phyloP scores from a whole-genome alignment of 2,329 filamentous ascomycete species.

The Didymella exigua region DNA sequence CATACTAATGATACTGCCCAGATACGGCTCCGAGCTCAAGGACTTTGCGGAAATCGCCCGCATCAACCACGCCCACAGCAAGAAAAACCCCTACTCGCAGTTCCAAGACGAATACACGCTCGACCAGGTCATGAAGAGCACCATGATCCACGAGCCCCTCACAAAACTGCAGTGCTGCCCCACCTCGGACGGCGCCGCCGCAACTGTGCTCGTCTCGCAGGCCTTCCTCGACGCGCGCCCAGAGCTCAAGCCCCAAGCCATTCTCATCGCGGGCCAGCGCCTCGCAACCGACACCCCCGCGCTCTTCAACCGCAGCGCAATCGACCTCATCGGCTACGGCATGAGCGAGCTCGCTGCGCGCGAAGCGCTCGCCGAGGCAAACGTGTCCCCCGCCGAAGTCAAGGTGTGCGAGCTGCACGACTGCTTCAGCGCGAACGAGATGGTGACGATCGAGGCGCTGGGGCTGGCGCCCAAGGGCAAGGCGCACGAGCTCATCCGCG shows the following conservation, averaged over 20 bases:
- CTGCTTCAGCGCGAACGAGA: slow-evolving; percentile 95
- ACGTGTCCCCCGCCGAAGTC: slow-evolving; percentile 68
- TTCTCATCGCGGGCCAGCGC: slow-evolving; percentile 86
- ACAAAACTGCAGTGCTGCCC: slow-evolving; percentile 99
- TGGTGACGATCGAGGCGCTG: slow-evolving; percentile 86
- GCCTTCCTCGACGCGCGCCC: slow-evolving; percentile 84
- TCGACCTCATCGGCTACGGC: slow-evolving; percentile 86
- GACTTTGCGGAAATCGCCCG: slow-evolving; percentile 96
- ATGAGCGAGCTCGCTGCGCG: slow-evolving; percentile 77
- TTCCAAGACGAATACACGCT: slow-evolving; percentile 91
- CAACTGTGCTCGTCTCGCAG: slow-evolving; percentile 87
- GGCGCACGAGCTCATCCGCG: slow-evolving; percentile 87
- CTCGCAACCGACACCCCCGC: slow-evolving; percentile 82
- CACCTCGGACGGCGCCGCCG: slow-evolving; percentile 89
- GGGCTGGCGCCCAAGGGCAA: slow-evolving; percentile 78
- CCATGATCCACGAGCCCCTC: slow-evolving; percentile 82
- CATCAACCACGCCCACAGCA: slow-evolving; percentile 90
- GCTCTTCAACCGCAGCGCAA: slow-evolving; percentile 78
- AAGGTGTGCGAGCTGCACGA: slow-evolving; percentile 93
- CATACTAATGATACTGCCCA: slow-evolving; percentile 47
- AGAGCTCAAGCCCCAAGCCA: slow-evolving; percentile 79
- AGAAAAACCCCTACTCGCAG: slow-evolving; percentile 95
- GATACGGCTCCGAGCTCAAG: slow-evolving; percentile 78
- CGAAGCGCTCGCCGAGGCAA: slow-evolving; percentile 75
- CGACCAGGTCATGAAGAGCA: slow-evolving; percentile 76